phyloP scores from a whole-genome alignment of 148 eudicot genomes.

The Nepenthes gracilis region DNA sequence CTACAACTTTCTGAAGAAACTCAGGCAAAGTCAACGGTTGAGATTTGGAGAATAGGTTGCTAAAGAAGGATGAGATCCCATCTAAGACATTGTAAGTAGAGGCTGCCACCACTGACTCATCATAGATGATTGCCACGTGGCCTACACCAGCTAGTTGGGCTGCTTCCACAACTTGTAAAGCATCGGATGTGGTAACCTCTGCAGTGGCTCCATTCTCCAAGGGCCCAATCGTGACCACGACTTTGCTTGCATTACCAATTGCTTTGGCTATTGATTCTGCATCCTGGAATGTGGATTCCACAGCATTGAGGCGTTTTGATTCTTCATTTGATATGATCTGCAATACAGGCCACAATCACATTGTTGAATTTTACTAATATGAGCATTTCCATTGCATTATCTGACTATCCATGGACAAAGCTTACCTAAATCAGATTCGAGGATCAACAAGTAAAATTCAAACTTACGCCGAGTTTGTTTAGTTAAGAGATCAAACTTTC shows the following conservation, averaged over 20 bases:
- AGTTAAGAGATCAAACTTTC: too few relatives aligned
- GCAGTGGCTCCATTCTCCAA: slow-evolving; percentile 52
- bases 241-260: slow-evolving; percentile 89
- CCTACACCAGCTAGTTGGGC: slow-evolving; percentile 77
- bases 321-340: slow-evolving; percentile 87
- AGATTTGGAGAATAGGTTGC: slow-evolving; percentile 54
- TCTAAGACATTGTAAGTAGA: slow-evolving; percentile 62
- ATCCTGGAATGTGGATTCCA: slow-evolving; percentile 57
- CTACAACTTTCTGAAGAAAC: slow-evolving; percentile 45
- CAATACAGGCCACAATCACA: neutral
- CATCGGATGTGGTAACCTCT: slow-evolving; percentile 52
- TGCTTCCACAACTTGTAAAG: slow-evolving; percentile 61
- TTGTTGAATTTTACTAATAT: neutral
- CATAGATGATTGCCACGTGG: slow-evolving; percentile 68
- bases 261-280: slow-evolving; percentile 83
- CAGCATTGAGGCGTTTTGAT: slow-evolving; percentile 84
- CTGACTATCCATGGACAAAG: too few relatives aligned
- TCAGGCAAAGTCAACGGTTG: slow-evolving; percentile 54
- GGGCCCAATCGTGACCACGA: slow-evolving; percentile 71
- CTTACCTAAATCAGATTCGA: too few relatives aligned
- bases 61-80: slow-evolving; percentile 64
- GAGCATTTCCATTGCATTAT: neutral
- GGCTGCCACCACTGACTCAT: slow-evolving; percentile 12
- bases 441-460: too few relatives aligned
- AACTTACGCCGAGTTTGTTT: too few relatives aligned